Conservation (phyloP, 345 rosid species). For the Murraya koenigii region DNA sequence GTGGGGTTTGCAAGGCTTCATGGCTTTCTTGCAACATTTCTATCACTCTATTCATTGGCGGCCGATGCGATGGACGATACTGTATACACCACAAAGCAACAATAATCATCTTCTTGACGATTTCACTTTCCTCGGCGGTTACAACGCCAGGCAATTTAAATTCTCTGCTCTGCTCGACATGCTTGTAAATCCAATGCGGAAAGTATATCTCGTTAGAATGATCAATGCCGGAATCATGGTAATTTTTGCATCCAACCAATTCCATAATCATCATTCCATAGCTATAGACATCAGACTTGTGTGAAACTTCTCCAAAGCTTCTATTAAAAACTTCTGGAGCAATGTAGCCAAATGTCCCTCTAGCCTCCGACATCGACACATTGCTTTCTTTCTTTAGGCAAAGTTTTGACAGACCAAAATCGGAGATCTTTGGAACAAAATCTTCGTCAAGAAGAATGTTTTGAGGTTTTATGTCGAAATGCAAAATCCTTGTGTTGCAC, state of each 20-base stretch:
- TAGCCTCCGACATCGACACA: constrained; percentile 9
- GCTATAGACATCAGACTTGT: constrained; percentile 31
- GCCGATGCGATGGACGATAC: not conserved
- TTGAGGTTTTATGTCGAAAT: constrained; percentile 33
- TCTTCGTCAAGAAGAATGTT: constrained; percentile 17
- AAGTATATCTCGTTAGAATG: constrained; percentile 11
- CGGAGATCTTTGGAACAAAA: constrained; percentile 12
- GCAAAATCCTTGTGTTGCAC: constrained; percentile 31
- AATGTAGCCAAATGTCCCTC: constrained; percentile 18
- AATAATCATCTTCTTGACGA: too few relatives aligned
- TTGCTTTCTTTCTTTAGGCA: constrained; percentile 16
- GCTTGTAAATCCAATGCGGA: constrained; percentile 19
- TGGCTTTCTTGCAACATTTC: constrained; percentile 13
- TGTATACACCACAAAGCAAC: too few relatives aligned
- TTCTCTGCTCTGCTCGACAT: not conserved
- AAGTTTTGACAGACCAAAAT: constrained; percentile 23
- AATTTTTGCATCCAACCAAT: constrained; percentile 10
- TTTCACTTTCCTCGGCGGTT: too few relatives aligned
- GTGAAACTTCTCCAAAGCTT: constrained; percentile 18
- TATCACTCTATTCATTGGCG: constrained; percentile 1
- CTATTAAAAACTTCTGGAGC: constrained; percentile 22
- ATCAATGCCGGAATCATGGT: not conserved
- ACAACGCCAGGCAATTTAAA: not conserved
- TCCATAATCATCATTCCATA: constrained; percentile 28
- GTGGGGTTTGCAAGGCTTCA: not conserved